Base-by-base conservation (phyloP, 192 early-diverging fungal species). In the Funneliformis mosseae region DNA sequence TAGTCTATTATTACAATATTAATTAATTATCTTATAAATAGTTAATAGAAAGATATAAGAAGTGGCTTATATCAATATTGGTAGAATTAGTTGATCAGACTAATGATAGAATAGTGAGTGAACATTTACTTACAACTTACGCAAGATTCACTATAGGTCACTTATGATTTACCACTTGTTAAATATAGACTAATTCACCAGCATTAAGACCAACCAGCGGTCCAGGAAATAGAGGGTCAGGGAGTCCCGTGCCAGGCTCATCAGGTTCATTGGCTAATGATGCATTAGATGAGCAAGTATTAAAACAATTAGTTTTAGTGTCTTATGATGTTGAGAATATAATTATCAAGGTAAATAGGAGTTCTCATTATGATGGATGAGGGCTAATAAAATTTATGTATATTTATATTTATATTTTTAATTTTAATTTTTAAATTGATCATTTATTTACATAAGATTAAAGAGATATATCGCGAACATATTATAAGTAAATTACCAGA, bases 401-500 rank as follows among this genome's bases (percentile, higher is more conserved):
- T 33, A 33, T 33, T 33, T n/a, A n/a, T n/a, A n/a, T n/a, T n/a
- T n/a, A n/a, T n/a, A n/a, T n/a, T n/a, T n/a, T n/a, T 3, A 33
- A 33, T 33, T 33, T 33, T 33, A 33, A 33, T 33, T 33, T 33
- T 48, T n/a, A n/a, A 8, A 59, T 66, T 38, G 50, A 59, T 41
- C 8, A 77, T 21, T 38, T 3, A 8, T 18, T 23, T 39, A 60
- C 50, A 2, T 42, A 41, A 83, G 76, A 78, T 86, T 11, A 79
- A 84, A 16, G 73, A 75, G 27, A 74, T 82, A 8, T 81, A 84
- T 46, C 73, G 75, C 1, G 64, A 81, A 5, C 43, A 81, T 10
- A 91, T 91, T 66, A 74, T 83, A 45, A 82, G 81, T 10, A 85
- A 85, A 69, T 71, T 91, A 11, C 90, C 90, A 4, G 66, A 72